Evolutionary conservation across 2,329 filamentous ascomycete species (phyloP), one percentile per base, ranked within the genome.

Genomic region (Hymenoscyphus fraxineus): DNA sequence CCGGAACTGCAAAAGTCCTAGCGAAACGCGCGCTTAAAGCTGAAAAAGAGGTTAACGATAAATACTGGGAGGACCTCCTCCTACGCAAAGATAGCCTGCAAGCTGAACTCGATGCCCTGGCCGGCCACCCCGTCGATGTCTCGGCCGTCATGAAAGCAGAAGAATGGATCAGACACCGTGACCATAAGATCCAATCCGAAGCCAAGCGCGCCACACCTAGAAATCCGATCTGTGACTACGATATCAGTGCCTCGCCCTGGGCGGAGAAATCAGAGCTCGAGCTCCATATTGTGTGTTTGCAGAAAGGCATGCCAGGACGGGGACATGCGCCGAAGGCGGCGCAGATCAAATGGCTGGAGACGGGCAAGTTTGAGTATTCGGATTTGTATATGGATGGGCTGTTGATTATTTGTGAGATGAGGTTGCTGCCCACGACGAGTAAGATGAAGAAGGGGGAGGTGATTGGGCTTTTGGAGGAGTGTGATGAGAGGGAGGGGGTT

Each of bases 171-270:
- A 6, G 16, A 3, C 7, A 22, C n/a, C 44, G 16, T 1, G 44
- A 47, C 2, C 5, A 22, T 1, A 3, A 47, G 19, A 47, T 47
- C 9, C 16, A 19, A 19, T 16, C 15, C 3, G 15, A 47, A 47
- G 44, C 44, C 6, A 19, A 9, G 19, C 44, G n/a, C 5, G 19
- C 19, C 3, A n/a, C 9, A 10, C 16, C 6, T 3, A 22, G 19
- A 12, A 35, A 31, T 35, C 61, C 40, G 7, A 16, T 63, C 1
- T 70, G 68, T 22, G 62, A 67, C n/a, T 72, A 69, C 32, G 47
- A 70, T 39, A 67, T 66, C 64, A 66, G 65, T 7, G 44, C 66
- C 2, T 71, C 69, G 0, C 68, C 64, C 6, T 72, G 70, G 70
- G 69, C 68, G 1, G 56, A 35, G 12, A 65, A 40, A 27, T 65